Base-by-base conservation (phyloP, 2,329 filamentous ascomycete genomes). In the Phyllosticta capitalensis region DNA sequence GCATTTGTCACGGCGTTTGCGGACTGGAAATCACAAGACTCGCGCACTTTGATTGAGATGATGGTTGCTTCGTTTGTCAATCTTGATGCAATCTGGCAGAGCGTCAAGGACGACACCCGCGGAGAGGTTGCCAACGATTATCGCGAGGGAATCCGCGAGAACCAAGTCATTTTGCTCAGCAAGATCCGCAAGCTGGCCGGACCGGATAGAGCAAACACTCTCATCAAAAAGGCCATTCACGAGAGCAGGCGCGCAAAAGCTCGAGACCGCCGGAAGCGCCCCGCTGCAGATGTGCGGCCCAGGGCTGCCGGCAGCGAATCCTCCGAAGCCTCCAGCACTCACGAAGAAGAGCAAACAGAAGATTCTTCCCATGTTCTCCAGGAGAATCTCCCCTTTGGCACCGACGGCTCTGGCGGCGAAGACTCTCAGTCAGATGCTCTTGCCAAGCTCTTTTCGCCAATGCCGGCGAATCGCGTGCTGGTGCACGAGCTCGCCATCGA, bases 21-120 rank as follows among this genome's bases (percentile, higher is more conserved):
- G 62, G 85, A 88, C 3, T 94, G 89, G 89, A 90, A 92, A 72
- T 86, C 89, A 1, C 83, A 88, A 56, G 89, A 92, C 69, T 89
- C 88, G 0, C 85, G 85, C 58, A 85, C 88, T 0, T 77, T 94
- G 4, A 84, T 92, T 56, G 87, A 92, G 66, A 86, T 90, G 59
- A 92, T 94, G 89, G 80, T 92, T n/a, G 81, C 89, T 67, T 88
- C 90, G 64, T 92, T 92, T 71, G 88, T 92, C 19, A 89, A 91
- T 68, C 81, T 94, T 1, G 89, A 94, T 67, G 86, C 86, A 38
- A 92, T 92, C 54, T 88, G 88, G 79, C 87, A 91, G 68, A 89
- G 87, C 2, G 88, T 94, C 69, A 91, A 90, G 70, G 85, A 90
- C 66, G 85, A 86, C 56, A 88, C 84, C 0, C 85, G 89, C 54